Percentiles rank a stretch among this genome's conserved stretches.
Evolutionary conservation across 2,329 filamentous ascomycete genomes (phyloP).

Genomic region (Simplicillium sp.): DNA sequence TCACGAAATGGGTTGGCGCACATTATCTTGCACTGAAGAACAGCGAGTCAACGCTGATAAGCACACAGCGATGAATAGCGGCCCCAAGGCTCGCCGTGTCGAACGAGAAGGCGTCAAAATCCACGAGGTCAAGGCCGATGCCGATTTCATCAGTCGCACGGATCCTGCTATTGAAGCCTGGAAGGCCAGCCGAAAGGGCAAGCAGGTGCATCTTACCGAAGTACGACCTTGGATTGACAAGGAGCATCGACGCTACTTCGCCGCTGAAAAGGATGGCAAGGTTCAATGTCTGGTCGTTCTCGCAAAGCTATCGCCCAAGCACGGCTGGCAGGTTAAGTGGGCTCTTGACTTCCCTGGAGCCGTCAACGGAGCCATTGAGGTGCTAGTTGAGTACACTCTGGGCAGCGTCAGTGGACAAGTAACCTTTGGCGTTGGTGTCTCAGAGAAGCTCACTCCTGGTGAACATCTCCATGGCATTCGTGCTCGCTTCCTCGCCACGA

Average conservation of each 20-base stretch:
- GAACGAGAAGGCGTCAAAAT: constrained; percentile 80
- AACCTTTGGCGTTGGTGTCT: constrained; percentile 82
- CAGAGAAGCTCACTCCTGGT: constrained; percentile 63
- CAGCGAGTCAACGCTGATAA: constrained; percentile 74
- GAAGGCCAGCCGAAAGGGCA: constrained; percentile 70
- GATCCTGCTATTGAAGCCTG: constrained; percentile 70
- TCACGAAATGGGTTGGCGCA: constrained; percentile 75
- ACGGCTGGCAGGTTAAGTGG: constrained; percentile 94
- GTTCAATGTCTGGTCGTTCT: constrained; percentile 74
- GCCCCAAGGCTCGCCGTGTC: constrained; percentile 69
- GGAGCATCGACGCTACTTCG: constrained; percentile 78
- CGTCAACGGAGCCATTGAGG: constrained; percentile 81
- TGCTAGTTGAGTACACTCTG: constrained; percentile 65
- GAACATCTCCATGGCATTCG: constrained; percentile 74
- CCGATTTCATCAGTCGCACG: constrained; percentile 59
- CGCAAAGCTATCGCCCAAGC: constrained; percentile 66
- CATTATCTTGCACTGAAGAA: constrained; percentile 79
- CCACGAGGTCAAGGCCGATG: constrained; percentile 58
- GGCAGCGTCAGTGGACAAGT: constrained; percentile 43
- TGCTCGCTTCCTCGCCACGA: constrained; percentile 71
- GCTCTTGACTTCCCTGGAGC: constrained; percentile 85
- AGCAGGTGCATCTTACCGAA: constrained; percentile 82
- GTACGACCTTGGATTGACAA: constrained; percentile 81
- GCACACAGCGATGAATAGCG: constrained; percentile 50
- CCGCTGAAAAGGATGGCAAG: constrained; percentile 64